Conservation (phyloP, 2,329 filamentous ascomycete species). For the Alternaria hordeiaustralica region DNA sequence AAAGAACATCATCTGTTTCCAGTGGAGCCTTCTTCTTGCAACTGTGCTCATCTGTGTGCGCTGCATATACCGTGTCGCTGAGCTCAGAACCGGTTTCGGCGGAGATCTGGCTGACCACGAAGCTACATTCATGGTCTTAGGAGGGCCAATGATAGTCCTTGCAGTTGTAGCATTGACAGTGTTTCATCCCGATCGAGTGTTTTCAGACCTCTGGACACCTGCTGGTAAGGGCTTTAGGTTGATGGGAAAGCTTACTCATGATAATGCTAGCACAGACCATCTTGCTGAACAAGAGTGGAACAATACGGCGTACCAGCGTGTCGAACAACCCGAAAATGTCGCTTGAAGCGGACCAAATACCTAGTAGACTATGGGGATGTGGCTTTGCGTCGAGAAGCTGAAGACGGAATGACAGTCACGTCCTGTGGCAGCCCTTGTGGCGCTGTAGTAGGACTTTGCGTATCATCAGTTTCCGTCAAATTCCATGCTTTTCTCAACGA, state of each 20-base stretch:
- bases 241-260: slow-evolving; percentile 13
- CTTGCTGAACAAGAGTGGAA: slow-evolving; percentile 18
- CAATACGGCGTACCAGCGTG: slow-evolving; percentile 20
- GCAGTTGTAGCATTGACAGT: slow-evolving; percentile 53
- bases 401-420: background rate
- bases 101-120: slow-evolving; percentile 56
- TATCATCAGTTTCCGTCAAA: background rate
- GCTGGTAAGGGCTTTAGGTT: slow-evolving; percentile 31
- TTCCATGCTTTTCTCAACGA: background rate
- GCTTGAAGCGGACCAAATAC: background rate
- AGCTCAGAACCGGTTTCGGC: slow-evolving; percentile 54
- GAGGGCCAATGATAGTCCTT: slow-evolving; percentile 58
- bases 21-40: slow-evolving; percentile 46
- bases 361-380: background rate
- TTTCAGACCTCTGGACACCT: slow-evolving; percentile 12
- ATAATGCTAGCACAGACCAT: slow-evolving; percentile 11
- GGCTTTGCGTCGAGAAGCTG: background rate
- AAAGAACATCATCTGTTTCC: slow-evolving; percentile 25
- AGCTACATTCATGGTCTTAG: slow-evolving; percentile 57
- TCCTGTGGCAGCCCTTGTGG: background rate
- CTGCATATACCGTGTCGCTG: slow-evolving; percentile 56
- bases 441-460: background rate
- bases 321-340: background rate
- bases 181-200: slow-evolving; percentile 52
- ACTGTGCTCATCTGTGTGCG: slow-evolving; percentile 55